Percentiles rank a stretch among this genome's conserved stretches.
These are phyloP conservation scores for Curvularia eragrostidis DNA, from an alignment of 2,329 filamentous ascomycete genomes.

Conservation along the genomic window DNA sequence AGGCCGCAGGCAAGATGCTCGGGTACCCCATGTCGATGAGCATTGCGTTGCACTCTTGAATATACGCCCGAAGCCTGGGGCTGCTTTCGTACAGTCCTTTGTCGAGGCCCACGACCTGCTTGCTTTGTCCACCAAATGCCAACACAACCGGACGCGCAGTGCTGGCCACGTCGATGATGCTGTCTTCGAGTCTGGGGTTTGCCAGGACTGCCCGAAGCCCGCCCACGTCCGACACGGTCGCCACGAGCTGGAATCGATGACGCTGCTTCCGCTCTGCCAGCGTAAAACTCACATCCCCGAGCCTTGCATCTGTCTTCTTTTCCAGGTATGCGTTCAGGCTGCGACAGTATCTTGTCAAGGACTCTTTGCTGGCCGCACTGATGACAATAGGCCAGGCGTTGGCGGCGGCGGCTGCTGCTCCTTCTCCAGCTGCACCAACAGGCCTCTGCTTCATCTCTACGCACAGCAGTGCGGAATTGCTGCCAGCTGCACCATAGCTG, in stretches of 20 bases:
- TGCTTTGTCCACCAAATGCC: constrained; percentile 25
- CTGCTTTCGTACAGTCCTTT: constrained; percentile 12
- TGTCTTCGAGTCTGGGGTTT: neutral
- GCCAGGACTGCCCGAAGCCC: neutral
- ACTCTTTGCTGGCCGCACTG: constrained; percentile 4
- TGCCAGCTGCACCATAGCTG: constrained; percentile 48
- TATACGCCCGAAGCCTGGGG: constrained; percentile 9
- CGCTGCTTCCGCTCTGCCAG: constrained; percentile 5
- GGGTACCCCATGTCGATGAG: neutral
- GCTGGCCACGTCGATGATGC: neutral
- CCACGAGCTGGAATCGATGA: constrained; percentile 2
- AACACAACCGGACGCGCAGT: constrained; percentile 17
- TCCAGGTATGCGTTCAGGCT: neutral
- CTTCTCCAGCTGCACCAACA: neutral
- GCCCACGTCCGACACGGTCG: neutral
- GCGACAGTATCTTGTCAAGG: constrained; percentile 1
- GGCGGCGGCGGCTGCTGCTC: neutral
- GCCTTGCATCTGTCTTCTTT: neutral
- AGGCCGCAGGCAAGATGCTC: constrained; percentile 2
- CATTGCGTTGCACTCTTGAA: neutral
- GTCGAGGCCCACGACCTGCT: constrained; percentile 14
- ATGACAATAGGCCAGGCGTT: constrained; percentile 2
- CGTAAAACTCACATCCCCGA: constrained; percentile 3
- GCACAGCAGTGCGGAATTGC: constrained; percentile 26
- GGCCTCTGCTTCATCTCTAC: constrained; percentile 2